Conservation (phyloP, 129 eudicot genomes). For the Centaurea solstitialis region DNA sequence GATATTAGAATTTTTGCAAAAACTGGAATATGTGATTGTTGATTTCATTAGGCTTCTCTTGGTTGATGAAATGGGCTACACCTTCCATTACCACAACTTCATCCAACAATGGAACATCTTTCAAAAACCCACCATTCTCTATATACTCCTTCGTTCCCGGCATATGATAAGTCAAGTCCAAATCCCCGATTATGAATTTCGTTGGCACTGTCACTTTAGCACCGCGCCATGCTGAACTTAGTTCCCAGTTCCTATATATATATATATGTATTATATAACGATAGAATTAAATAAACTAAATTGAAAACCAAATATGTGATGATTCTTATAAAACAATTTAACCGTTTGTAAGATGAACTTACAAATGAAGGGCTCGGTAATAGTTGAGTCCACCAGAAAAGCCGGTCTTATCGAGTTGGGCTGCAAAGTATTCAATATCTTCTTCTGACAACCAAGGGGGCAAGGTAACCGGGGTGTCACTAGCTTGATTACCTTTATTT, state of each 20-base stretch:
- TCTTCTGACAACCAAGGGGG: conserved; percentile 21
- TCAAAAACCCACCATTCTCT: conserved; percentile 47
- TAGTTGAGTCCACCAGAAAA: conserved; percentile 26
- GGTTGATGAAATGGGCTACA: conserved; percentile 69
- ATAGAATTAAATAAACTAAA: background rate
- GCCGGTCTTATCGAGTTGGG: conserved; percentile 15
- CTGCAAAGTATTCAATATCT: conserved; percentile 5
- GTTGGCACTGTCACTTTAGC: conserved; percentile 61
- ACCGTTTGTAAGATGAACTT: conserved; percentile 4
- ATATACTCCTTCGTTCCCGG: conserved; percentile 53
- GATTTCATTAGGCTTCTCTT: conserved; percentile 67
- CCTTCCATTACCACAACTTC: conserved; percentile 58
- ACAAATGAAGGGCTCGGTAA: conserved; percentile 28
- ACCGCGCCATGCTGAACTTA: conserved; percentile 42
- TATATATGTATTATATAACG: background rate
- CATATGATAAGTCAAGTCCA: conserved; percentile 49
- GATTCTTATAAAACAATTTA: background rate
- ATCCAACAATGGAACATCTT: conserved; percentile 58
- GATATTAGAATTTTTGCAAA: conserved; percentile 45
- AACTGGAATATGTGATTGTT: conserved; percentile 55
- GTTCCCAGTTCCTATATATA: conserved; percentile 44
- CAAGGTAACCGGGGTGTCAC: background rate
- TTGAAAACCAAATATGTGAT: background rate
- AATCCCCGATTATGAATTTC: conserved; percentile 63
- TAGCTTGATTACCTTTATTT: background rate